phyloP scores from a whole-genome alignment of 805 yeast species.

The Debaryomyces castellii region DNA sequence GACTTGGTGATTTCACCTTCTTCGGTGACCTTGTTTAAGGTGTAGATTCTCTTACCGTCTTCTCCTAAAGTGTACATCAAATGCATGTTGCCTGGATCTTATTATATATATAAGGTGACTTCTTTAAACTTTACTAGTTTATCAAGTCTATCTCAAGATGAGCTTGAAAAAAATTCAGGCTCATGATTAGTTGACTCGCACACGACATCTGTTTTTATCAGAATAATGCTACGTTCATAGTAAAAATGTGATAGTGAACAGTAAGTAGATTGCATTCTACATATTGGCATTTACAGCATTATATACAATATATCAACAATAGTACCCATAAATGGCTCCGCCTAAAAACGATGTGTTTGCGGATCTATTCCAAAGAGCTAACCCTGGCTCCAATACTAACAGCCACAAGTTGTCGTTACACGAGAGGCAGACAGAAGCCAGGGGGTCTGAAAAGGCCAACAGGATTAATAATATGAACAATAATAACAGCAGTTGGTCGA shows the following conservation, averaged over 20 bases:
- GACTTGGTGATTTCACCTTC: slow-evolving; percentile 95
- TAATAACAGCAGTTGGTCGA: slow-evolving; percentile 25
- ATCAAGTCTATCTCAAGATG: slow-evolving; percentile 3
- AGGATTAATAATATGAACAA: slow-evolving; percentile 4
- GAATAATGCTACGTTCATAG: background rate
- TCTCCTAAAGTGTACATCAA: slow-evolving; percentile 95
- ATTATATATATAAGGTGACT: background rate
- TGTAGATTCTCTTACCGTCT: slow-evolving; percentile 95
- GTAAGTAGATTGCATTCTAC: background rate
- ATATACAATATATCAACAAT: background rate
- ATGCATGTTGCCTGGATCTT: slow-evolving; percentile 65
- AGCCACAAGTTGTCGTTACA: slow-evolving; percentile 10
- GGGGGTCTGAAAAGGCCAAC: slow-evolving; percentile 7
- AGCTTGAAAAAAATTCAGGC: slow-evolving; percentile 4
- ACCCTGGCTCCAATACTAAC: slow-evolving; percentile 12
- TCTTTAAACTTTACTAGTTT: background rate
- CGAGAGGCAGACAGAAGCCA: slow-evolving; percentile 25
- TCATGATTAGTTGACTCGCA: background rate
- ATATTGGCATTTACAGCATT: background rate
- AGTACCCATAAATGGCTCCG: slow-evolving; percentile 19
- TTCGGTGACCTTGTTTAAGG: slow-evolving; percentile 78
- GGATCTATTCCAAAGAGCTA: slow-evolving; percentile 38
- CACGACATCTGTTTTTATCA: background rate
- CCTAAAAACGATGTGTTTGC: slow-evolving; percentile 48
- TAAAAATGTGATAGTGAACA: background rate